Conservation (phyloP, 78 protist genomes). For the Parvularia atlantis region DNA sequence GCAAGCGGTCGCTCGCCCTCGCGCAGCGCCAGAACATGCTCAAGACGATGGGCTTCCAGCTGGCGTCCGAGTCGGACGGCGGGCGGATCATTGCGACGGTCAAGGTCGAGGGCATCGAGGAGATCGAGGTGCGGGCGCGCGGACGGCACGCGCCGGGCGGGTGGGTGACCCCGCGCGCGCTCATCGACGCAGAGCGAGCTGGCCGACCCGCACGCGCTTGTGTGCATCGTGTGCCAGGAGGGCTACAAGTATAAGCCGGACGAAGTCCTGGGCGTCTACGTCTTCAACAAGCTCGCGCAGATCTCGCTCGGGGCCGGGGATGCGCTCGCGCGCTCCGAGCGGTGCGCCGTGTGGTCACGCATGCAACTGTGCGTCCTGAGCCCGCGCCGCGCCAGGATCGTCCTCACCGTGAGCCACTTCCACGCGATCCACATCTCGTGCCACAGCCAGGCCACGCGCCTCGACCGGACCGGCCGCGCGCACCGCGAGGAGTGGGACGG, state of each 20-base stretch:
- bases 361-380: too few relatives aligned
- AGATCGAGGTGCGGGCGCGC: too few relatives aligned
- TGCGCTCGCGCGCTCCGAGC: conserved; percentile 9
- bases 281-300: conserved; percentile 14
- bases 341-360: too few relatives aligned
- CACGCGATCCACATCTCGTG: conserved; percentile 62
- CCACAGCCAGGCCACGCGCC: conserved; percentile 67
- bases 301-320: conserved; percentile 9
- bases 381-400: conserved; percentile 1
- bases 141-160: too few relatives aligned
- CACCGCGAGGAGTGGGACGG: too few relatives aligned
- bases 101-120: background rate
- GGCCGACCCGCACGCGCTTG: conserved; percentile 52
- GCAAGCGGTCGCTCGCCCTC: conserved; percentile 44
- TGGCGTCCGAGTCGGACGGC: conserved; percentile 15
- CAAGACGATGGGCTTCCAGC: conserved; percentile 28
- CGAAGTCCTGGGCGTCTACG: conserved; percentile 63
- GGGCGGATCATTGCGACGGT: conserved; percentile 1
- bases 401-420: conserved; percentile 64
- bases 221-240: conserved; percentile 74
- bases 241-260: conserved; percentile 45
- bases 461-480: conserved; percentile 35
- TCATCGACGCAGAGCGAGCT: too few relatives aligned
- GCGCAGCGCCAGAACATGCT: conserved; percentile 43
- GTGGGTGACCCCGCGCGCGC: background rate